Evolutionary conservation across 2,329 filamentous ascomycete species (phyloP), one percentile per base, ranked within the genome.

Genomic region (Monosporascus sp.): DNA sequence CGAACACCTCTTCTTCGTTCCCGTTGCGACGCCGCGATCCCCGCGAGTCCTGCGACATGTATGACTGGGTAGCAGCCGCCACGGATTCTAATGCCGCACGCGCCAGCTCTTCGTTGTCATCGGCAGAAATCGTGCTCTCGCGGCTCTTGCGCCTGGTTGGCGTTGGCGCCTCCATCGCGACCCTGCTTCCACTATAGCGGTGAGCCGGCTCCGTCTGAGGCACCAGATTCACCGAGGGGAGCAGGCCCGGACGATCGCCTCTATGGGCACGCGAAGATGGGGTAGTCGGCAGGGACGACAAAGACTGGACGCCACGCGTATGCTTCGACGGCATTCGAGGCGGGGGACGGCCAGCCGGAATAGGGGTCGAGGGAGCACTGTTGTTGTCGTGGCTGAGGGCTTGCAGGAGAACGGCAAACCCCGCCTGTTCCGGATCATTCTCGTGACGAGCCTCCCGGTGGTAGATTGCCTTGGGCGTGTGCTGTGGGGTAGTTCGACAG

Each of bases 261-360:
- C 75, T 77, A 37, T 72, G 70, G 14, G 74, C 71, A 49, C 81
- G 78, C 44, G 76, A 69, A 16, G 82, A 78, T 9, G 91, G 90
- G 2, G 91, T 96, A 6, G 84, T 85, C 7, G 91, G 91, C 5
- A 96, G 75, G 1, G 91, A 94, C 1, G 91, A 95, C 68, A 96
- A 77, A 45, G 90, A 94, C 67, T 95, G 90, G 31, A 86, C 83
- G 54, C 87, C 89, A 60, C 91, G 84, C 19, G 80, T 82, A 67
- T 96, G 91, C 52, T 82, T 83, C 52, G 80, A 74, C 54, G 68
- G 78, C 64, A 74, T 79, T 68, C 71, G 78, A 55, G 69, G 74
- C 26, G 67, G 74, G 58, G 68, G 73, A 53, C 73, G 79, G 68
- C 71, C 71, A 35, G 69, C 68, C 6, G 74, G 66, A 24, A 77